Evolutionary conservation across 83 land plant species (phyloP), one percentile per base, ranked within the genome.

Genomic region (Picea abies): DNA sequence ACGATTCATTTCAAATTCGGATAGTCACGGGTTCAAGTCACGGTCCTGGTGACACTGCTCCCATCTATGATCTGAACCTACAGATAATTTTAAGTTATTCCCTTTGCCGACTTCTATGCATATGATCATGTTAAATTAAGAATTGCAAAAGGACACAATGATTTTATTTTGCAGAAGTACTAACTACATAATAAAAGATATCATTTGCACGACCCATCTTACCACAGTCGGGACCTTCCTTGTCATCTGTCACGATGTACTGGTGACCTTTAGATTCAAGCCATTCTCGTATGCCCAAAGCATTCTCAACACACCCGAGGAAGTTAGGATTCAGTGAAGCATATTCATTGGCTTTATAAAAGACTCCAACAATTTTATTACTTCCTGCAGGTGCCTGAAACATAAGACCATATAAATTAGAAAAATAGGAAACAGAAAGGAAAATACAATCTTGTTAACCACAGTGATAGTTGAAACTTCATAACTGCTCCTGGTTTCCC

Each of bases 151-250:
- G 52, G 32, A 26, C 32, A 76, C 25, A 52, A 25, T 52, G 19
- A 76, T 4, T 10, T 76, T 11, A 52, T 52, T 52, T 52, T 76
- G 61, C 61, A 52, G 12, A 44, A 76, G 15, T 52, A 11, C 3
- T 52, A 22, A 26, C 12, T 67, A 22, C 11, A 20, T 19, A 67
- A 4, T 19, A 47, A 39, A 79, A 7, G 23, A 61, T 39, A 61
- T 35, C 29, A 16, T 3, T 47, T 19, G 63, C 37, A 70, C 52
- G 17, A 41, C 35, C 47, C 2, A 63, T 69, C 89, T 83, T 41
- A 97, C 99, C 99, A 82, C 90, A 92, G 71, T 91, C 81, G 20
- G 95, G 98, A 80, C 99, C 99, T 71, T 97, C 99, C 82, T 95
- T 97, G 90, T 97, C 98, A 78, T 91, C 92, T 56, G 99, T 97